phyloP scores from a whole-genome alignment of 2,329 filamentous ascomycete species.

The Paracoccidioides lutzii region DNA sequence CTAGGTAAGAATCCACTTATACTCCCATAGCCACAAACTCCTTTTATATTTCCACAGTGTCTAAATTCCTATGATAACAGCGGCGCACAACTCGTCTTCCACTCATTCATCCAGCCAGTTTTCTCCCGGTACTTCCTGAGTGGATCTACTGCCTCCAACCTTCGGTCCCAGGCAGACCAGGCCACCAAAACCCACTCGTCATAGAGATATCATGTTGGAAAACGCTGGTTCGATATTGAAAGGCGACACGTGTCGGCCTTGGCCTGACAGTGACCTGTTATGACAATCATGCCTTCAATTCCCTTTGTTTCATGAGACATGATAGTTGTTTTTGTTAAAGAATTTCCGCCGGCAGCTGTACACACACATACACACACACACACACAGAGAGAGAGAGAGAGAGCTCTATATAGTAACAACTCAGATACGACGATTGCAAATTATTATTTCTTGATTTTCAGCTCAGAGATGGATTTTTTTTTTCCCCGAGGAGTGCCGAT shows the following conservation, averaged over 20 bases:
- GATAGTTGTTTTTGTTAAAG: conserved; percentile 1
- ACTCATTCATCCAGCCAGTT: conserved; percentile 82
- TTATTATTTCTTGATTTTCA: not conserved
- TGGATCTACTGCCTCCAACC: conserved; percentile 68
- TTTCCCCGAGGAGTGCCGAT: not conserved
- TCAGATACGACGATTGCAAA: not conserved
- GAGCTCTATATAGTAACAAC: not conserved
- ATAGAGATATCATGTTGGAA: conserved; percentile 25
- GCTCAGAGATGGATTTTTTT: not conserved
- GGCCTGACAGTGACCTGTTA: not conserved
- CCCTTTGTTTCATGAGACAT: conserved; percentile 3
- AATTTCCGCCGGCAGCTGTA: not conserved
- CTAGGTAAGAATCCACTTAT: conserved; percentile 53
- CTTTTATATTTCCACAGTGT: too few species aligned
- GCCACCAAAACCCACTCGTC: conserved; percentile 50
- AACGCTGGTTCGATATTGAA: not conserved
- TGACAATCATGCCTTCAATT: not conserved
- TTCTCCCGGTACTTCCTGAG: conserved; percentile 80
- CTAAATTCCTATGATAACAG: conserved; percentile 34
- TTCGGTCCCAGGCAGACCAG: conserved; percentile 76
- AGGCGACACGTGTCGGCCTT: not conserved
- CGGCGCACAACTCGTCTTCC: conserved; percentile 92
- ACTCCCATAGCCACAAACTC: too few species aligned
- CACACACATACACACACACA: not conserved
- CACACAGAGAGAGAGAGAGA: too few species aligned